These are phyloP conservation scores for Cyclostephanos tholiformis DNA, from an alignment of 108 stramenopile species.

Conservation along the genomic window DNA sequence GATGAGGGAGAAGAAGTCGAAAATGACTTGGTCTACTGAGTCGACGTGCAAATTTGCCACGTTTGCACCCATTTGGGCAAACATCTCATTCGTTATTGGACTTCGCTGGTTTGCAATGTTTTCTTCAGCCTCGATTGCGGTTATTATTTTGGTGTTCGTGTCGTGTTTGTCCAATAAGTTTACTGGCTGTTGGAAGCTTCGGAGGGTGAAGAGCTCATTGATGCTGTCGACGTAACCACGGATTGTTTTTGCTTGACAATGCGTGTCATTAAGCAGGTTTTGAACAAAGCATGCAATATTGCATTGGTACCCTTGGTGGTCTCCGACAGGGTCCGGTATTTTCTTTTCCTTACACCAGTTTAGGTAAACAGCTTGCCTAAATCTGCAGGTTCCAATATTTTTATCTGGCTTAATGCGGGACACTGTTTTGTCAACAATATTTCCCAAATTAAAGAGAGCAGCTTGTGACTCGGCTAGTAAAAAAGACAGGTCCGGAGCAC, in stretches of 20 bases:
- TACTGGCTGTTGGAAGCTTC: background rate
- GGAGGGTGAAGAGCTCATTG: background rate
- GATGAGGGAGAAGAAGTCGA: background rate
- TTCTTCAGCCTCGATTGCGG: conserved; percentile 2
- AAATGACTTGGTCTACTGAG: background rate
- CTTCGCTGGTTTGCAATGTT: conserved; percentile 5
- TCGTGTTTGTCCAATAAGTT: background rate
- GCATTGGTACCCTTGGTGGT: too few relatives aligned
- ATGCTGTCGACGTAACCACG: background rate
- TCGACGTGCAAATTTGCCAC: background rate
- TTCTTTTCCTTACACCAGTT: background rate
- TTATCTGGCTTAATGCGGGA: background rate
- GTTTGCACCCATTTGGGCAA: background rate
- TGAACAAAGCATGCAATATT: background rate
- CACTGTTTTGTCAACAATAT: conserved; percentile 1
- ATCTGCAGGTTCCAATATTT: background rate
- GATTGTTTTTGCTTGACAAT: background rate
- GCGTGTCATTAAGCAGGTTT: background rate
- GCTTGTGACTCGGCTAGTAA: too few relatives aligned
- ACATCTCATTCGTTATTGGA: conserved; percentile 13
- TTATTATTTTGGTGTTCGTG: background rate
- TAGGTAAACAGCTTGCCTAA: conserved; percentile 24
- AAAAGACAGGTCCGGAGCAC: background rate
- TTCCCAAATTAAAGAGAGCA: too few relatives aligned
- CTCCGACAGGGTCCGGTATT: too few relatives aligned